Evolutionary conservation across 805 yeast species (phyloP).

Genomic region (Isabelozyma rhagii): DNA sequence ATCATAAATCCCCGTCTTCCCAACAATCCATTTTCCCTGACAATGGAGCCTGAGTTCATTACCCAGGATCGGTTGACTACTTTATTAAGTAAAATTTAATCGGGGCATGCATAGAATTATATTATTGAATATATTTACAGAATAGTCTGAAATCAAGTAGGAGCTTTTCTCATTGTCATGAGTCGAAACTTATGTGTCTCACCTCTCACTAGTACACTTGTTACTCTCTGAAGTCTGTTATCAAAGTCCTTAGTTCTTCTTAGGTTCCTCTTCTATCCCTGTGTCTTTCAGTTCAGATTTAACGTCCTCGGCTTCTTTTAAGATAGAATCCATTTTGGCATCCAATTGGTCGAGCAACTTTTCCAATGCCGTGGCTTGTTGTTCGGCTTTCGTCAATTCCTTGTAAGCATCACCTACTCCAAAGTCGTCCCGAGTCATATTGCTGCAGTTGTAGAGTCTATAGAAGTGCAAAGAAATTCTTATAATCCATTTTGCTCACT

Average conservation of each 20-base stretch:
- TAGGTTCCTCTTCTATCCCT: background rate
- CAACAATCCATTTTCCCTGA: conserved; percentile 66
- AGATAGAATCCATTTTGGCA: conserved; percentile 56
- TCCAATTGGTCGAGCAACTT: conserved; percentile 63
- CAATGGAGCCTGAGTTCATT: conserved; percentile 54
- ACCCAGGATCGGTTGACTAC: conserved; percentile 11
- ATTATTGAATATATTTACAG: too few species aligned
- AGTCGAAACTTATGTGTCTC: too few species aligned
- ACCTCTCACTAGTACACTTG: too few species aligned
- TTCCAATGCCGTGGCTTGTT: conserved; percentile 59
- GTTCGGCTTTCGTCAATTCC: conserved; percentile 65
- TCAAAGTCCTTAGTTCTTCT: background rate
- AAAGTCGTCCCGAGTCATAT: conserved; percentile 29
- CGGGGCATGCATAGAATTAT: background rate
- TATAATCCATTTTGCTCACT: too few species aligned
- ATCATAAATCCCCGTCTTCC: conserved; percentile 69
- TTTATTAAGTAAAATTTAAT: background rate
- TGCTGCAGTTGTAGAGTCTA: background rate
- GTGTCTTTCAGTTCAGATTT: conserved; percentile 8
- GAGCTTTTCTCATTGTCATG: too few species aligned
- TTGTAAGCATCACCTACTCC: conserved; percentile 56
- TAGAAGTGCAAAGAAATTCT: too few species aligned
- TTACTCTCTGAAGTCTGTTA: background rate
- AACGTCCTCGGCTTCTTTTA: conserved; percentile 43
- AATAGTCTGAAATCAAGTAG: too few species aligned